Evolutionary conservation across 1,284 basidiomycete species (phyloP), one percentile per base, ranked within the genome.

Genomic region (Trichosporon coremiiforme): DNA sequence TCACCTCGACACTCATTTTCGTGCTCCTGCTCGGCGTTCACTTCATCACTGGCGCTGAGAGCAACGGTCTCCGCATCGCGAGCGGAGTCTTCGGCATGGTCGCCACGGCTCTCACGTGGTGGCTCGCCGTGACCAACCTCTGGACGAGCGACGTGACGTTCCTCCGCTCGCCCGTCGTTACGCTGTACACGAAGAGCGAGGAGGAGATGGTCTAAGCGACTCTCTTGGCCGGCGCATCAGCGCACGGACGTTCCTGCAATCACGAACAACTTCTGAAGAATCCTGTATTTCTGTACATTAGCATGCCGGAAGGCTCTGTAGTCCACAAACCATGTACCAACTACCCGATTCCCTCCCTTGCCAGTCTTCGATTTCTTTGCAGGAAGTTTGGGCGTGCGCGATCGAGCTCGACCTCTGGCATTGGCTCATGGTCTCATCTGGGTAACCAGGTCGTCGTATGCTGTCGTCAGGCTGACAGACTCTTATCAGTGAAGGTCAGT

Each of bases 61-160:
- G 10, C 47, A 25, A 36, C 12, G 50, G 50, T n/a, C 45, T 53
- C 31, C 31, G 65, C 9, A 55, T 38, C 45, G 65, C 50, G 2
- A 38, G 65, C 45, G 4, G 65, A 13, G 22, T 25, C 50, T 66
- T 66, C 17, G 31, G 50, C 65, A 36, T 53, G n/a, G 17, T 66
- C 13, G 41, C 65, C 10, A 55, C 65, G 9, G 50, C 50, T 0
- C 31, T 31, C 20, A 53, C 31, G 4, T 66, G 65, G 65, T 66
- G 65, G 65, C 36, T 31, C 7, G 65, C 65, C n/a, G 35, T 66
- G 7, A 62, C 57, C 15, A 33, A 33, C 8, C 57, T 62, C 15
- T 62, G 57, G 57, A 62, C 57, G 2, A 22, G 20, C 29, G 57
- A 62, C 57, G 57, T 62, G 6, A 62, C 57, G 15, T 62, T 62